A percentile compares a stretch with the other conserved stretches of the same genome.
phyloP scores from a whole-genome alignment of 2,329 filamentous ascomycete genomes.

The Aureobasidium sp. region DNA sequence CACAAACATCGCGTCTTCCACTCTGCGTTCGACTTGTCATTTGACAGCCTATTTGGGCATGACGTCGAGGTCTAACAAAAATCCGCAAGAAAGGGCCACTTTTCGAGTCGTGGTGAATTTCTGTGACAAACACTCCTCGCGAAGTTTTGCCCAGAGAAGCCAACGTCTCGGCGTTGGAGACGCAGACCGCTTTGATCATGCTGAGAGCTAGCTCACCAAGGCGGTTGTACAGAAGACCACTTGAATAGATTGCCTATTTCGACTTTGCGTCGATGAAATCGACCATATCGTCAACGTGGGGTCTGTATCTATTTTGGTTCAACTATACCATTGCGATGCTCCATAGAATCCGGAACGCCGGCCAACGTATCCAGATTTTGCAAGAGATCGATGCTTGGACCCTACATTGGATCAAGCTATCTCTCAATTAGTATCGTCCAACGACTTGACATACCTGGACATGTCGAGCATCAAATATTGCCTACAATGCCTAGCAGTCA shows the following conservation, averaged over 20 bases:
- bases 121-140: slow-evolving; percentile 5
- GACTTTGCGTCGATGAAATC: no score
- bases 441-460: not conserved
- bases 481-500: not conserved
- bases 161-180: not conserved
- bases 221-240: not conserved
- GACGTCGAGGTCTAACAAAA: not conserved
- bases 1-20: not conserved
- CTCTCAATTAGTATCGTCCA: not conserved
- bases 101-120: not conserved
- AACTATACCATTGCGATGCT: not conserved
- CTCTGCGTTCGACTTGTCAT: not conserved
- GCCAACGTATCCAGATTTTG: not conserved
- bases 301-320: not conserved
- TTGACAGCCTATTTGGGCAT: not conserved
- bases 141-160: not conserved
- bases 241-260: not conserved
- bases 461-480: not conserved
- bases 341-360: not conserved
- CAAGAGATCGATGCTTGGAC: not conserved
- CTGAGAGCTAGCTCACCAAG: not conserved
- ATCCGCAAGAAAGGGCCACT: not conserved
- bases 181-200: not conserved
- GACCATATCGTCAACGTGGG: not conserved
- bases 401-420: not conserved